Base-by-base conservation (phyloP, 23 red algal species). In the Gracilaria domingensis region DNA sequence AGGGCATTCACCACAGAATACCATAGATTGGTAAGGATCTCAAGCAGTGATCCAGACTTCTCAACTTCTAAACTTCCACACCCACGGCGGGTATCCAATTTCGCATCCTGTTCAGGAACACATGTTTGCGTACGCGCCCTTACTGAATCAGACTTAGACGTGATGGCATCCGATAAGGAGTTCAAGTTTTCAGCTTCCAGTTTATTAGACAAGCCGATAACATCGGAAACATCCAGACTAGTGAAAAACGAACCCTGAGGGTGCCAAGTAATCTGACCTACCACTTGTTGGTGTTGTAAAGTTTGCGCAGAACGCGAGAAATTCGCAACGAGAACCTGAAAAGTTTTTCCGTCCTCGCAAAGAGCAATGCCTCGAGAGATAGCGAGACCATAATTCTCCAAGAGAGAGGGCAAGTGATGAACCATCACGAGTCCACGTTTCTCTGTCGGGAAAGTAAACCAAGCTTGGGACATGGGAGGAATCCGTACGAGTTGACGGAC, bases 401-500 rank as follows among this genome's bases (percentile, higher is more conserved):
- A 48, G 7, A 87, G 51, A 12, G 38, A 38, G 20, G 83, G 60
- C 21, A 66, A 9, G 20, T n/a, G 83, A 21, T 87, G 65, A 23
- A 87, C 0, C 65, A 73, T 60, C 26, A 54, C 28, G 0, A 87
- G 25, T 4, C 83, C 67, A 47, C 71, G 60, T 49, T 28, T 44
- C 0, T 36, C 50, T 11, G 65, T 51, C 17, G 2, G 21, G 49
- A 70, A 23, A 26, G 53, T 33, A 40, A 87, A 33, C 33, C 53
- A 73, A 17, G 53, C 29, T 74, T 87, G 83, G 0, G 65, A 54
- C 30, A 45, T 32, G 25, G 83, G 65, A 23, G 60, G 62, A 87
- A 73, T 87, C 38, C 33, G 18, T n/a, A 62, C 71, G 25, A 62
- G 24, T 14, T 32, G 14, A 3, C 20, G 14, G 13, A 34, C 2